A percentile compares a stretch with the other conserved stretches of the same genome.
phyloP scores from a whole-genome alignment of 2,329 filamentous ascomycete genomes.

The Penicillium sp. region DNA sequence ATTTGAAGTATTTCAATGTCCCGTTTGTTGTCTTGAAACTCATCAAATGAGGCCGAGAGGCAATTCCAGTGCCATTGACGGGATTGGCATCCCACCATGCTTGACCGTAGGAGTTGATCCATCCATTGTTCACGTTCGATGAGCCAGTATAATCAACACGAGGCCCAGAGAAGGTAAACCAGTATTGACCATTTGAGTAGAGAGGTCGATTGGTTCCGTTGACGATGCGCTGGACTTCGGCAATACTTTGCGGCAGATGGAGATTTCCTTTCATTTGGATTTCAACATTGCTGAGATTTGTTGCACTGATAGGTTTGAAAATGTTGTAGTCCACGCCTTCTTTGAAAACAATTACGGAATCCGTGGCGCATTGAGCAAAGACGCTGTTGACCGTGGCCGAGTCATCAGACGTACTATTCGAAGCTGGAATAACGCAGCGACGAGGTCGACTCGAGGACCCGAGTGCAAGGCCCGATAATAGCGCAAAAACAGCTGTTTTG shows the following conservation, averaged over 20 bases:
- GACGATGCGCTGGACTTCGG: conserved; percentile 43
- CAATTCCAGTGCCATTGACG: conserved; percentile 43
- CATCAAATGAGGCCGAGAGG: conserved; percentile 48
- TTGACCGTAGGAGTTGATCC: conserved; percentile 53
- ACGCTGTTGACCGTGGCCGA: conserved; percentile 44
- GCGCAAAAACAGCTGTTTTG: neutral
- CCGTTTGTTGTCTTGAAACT: conserved; percentile 44
- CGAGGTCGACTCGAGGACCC: conserved; percentile 10
- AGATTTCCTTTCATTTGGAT: conserved; percentile 51
- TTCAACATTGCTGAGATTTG: conserved; percentile 48
- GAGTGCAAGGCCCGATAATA: neutral
- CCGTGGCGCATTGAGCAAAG: conserved; percentile 42
- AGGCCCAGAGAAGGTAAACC: conserved; percentile 42
- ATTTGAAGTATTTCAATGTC: conserved; percentile 47
- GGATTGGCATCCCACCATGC: conserved; percentile 52
- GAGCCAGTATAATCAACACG: conserved; percentile 37
- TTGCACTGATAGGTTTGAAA: conserved; percentile 45
- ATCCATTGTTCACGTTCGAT: conserved; percentile 44
- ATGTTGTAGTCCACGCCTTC: conserved; percentile 50
- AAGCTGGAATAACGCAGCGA: conserved; percentile 34
- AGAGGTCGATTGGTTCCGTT: conserved; percentile 35
- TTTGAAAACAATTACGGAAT: conserved; percentile 42
- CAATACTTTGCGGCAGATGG: conserved; percentile 48
- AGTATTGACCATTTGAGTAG: conserved; percentile 36
- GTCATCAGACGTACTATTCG: conserved; percentile 46